A percentile compares a stretch with the other conserved stretches of the same genome.
These are phyloP conservation scores for Lunasporangiospora selenospora DNA, from an alignment of 192 early-diverging fungal species.

Conservation along the genomic window DNA sequence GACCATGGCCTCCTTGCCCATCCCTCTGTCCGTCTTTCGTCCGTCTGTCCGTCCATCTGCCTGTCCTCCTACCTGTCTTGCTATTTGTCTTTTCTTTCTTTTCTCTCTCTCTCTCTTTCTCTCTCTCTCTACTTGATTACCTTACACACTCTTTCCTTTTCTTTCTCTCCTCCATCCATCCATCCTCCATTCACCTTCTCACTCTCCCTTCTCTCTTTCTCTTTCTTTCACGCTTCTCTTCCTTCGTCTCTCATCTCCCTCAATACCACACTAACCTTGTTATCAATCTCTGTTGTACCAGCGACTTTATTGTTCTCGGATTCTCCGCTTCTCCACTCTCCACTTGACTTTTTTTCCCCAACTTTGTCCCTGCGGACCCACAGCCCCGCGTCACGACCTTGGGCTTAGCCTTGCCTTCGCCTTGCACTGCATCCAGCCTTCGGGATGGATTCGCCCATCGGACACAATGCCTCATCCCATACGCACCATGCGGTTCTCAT, in stretches of 20 bases:
- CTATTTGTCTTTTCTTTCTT: not conserved
- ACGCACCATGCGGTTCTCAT: constrained; percentile 35
- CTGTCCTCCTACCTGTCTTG: not conserved
- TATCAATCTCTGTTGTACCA: too few relatives aligned
- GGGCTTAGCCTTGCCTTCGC: too few relatives aligned
- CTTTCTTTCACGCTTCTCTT: constrained; percentile 2
- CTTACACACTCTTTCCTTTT: constrained; percentile 1
- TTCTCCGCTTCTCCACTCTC: too few relatives aligned
- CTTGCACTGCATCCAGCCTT: too few relatives aligned
- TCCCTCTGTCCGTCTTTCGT: not conserved
- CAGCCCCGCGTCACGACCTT: too few relatives aligned
- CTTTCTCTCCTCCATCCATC: constrained; percentile 4
- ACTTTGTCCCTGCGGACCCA: too few relatives aligned
- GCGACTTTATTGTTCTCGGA: too few relatives aligned
- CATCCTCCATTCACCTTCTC: not conserved
- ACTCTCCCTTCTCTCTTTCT: constrained; percentile 5
- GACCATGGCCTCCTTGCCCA: not conserved
- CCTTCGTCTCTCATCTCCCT: not conserved
- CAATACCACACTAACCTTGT: not conserved
- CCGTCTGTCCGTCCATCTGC: not conserved
- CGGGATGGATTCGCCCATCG: too few relatives aligned
- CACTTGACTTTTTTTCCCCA: too few relatives aligned
- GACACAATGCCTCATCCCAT: constrained; percentile 3
- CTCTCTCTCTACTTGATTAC: constrained; percentile 5
- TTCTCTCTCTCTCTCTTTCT: constrained; percentile 1